Conservation (phyloP, 2,329 filamentous ascomycete genomes). For the Aspergillus awamori region DNA sequence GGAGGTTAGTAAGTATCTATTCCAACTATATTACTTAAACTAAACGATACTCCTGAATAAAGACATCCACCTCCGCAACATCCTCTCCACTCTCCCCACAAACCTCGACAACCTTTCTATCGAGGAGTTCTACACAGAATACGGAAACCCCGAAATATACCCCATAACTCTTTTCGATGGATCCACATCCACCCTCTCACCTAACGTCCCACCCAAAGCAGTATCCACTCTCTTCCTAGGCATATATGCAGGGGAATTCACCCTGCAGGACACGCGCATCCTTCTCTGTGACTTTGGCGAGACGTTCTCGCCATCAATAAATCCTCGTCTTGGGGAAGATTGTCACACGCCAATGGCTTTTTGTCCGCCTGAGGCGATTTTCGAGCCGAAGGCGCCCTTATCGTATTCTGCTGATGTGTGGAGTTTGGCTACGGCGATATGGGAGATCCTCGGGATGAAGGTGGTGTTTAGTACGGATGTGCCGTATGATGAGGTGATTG, state of each 20-base stretch:
- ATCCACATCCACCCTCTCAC: slow-evolving; percentile 14
- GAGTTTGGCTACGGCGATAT: slow-evolving; percentile 42
- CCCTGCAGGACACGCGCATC: slow-evolving; percentile 29
- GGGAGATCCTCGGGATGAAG: slow-evolving; percentile 27
- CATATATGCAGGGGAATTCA: slow-evolving; percentile 30
- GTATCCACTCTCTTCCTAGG: slow-evolving; percentile 32
- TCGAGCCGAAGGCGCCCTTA: slow-evolving; percentile 27
- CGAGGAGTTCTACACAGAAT: slow-evolving; percentile 35
- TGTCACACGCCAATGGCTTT: slow-evolving; percentile 24
- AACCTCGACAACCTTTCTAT: slow-evolving; percentile 34
- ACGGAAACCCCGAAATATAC: slow-evolving; percentile 16
- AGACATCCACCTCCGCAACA: slow-evolving; percentile 37
- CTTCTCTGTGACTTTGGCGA: slow-evolving; percentile 37
- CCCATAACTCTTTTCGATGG: no score
- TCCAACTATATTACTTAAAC: no score
- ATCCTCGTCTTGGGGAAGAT: slow-evolving; percentile 22
- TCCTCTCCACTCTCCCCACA: slow-evolving; percentile 28
- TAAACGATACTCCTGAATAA: no score
- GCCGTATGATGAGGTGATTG: slow-evolving; percentile 17
- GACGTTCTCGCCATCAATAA: slow-evolving; percentile 16
- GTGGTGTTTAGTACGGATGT: slow-evolving; percentile 17
- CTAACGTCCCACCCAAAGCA: slow-evolving; percentile 29
- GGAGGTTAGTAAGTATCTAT: slow-evolving; percentile 18
- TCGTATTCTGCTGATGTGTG: slow-evolving; percentile 42
- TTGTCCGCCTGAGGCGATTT: slow-evolving; percentile 17